Conservation (phyloP, 306 rosid genomes). For the Datisca glomerata region DNA sequence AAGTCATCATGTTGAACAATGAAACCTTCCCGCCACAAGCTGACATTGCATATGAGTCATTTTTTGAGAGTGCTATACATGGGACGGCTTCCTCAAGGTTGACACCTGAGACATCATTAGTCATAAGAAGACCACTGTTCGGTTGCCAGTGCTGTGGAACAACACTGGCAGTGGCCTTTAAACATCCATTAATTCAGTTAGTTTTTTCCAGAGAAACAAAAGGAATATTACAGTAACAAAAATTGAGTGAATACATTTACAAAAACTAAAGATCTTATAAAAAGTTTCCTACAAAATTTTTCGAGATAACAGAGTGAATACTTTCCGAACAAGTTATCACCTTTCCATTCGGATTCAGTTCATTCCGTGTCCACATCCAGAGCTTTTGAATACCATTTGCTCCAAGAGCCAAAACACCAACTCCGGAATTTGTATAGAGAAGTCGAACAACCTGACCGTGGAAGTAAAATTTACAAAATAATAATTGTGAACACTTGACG, state of each 20-base stretch:
- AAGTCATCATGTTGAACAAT: conserved; percentile 73
- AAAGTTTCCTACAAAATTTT: too few species aligned
- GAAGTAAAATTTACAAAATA: not conserved
- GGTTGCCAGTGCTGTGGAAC: conserved; percentile 89
- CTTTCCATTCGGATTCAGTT: conserved; percentile 63
- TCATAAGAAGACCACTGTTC: conserved; percentile 76
- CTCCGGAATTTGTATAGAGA: conserved; percentile 63
- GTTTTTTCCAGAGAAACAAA: conserved; percentile 12
- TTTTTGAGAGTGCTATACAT: conserved; percentile 79
- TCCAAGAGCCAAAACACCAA: conserved; percentile 81
- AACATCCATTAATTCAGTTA: conserved; percentile 24
- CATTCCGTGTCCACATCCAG: conserved; percentile 82
- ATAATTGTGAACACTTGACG: not conserved
- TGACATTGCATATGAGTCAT: conserved; percentile 79
- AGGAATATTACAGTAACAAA: conserved; percentile 4
- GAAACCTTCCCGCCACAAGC: conserved; percentile 86
- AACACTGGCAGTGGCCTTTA: conserved; percentile 75
- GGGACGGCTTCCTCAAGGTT: conserved; percentile 84
- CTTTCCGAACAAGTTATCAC: conserved; percentile 20
- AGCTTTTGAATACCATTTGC: conserved; percentile 77
- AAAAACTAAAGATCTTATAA: not conserved
- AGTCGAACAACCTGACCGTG: conserved; percentile 63
- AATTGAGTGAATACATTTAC: conserved; percentile 3
- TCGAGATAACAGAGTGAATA: too few species aligned
- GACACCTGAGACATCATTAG: conserved; percentile 67